Evolutionary conservation across 208 protist genomes (phyloP).

Genomic region (Acanthamoeba pearcei): DNA sequence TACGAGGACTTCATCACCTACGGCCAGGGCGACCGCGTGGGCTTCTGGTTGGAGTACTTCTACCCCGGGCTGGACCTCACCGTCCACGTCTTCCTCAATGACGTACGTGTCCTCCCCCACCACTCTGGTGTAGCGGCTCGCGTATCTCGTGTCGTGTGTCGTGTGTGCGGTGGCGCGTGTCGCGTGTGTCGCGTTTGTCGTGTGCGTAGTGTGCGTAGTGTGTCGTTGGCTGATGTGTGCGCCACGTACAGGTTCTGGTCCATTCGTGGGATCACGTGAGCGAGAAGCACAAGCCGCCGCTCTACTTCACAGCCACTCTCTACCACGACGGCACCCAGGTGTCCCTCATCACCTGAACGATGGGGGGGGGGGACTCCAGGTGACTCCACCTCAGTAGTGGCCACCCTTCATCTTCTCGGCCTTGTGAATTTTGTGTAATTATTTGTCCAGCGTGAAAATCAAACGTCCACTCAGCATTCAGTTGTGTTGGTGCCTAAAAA

Average conservation of each 20-base stretch:
- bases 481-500: too few relatives aligned
- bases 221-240: not conserved
- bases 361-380: too few relatives aligned
- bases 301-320: slow-evolving; percentile 71
- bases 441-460: too few relatives aligned
- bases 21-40: slow-evolving; percentile 35
- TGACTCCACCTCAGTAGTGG: too few relatives aligned
- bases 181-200: too few relatives aligned
- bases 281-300: slow-evolving; percentile 67
- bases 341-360: not conserved
- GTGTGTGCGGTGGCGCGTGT: too few relatives aligned
- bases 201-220: not conserved
- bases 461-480: too few relatives aligned
- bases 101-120: not conserved
- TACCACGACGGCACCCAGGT: slow-evolving; percentile 61
- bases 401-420: too few relatives aligned
- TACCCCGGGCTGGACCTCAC: slow-evolving; percentile 8
- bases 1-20: slow-evolving; percentile 46
- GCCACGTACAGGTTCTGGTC: not conserved
- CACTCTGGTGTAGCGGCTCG: too few relatives aligned
- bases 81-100: slow-evolving; percentile 64
- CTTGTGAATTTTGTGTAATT: too few relatives aligned
- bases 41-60: slow-evolving; percentile 67
- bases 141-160: too few relatives aligned
- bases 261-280: slow-evolving; percentile 42